Percentiles rank a stretch among this genome's conserved stretches.
phyloP scores from a whole-genome alignment of 352 stramenopile genomes.

The Phytopythium oedochilum region DNA sequence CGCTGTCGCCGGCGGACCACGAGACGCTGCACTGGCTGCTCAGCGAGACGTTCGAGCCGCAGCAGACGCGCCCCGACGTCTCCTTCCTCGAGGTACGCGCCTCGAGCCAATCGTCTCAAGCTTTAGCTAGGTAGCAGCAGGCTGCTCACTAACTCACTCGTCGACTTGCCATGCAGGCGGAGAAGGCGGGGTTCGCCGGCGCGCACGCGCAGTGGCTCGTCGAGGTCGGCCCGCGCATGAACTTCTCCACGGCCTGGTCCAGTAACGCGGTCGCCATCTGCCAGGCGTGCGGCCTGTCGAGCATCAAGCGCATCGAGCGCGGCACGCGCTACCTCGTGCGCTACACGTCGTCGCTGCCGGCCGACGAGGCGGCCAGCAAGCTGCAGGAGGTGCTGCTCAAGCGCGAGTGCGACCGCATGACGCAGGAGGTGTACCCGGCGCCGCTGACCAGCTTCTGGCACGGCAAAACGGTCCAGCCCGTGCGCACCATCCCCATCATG shows the following conservation, averaged over 20 bases:
- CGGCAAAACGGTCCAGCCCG: conserved; percentile 70
- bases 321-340: conserved; percentile 89
- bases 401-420: conserved; percentile 95
- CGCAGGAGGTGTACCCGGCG: conserved; percentile 93
- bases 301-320: conserved; percentile 93
- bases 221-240: conserved; percentile 97
- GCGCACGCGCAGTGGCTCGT: conserved; percentile 64
- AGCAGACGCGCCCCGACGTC: conserved; percentile 55
- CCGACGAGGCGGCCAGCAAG: conserved; percentile 28
- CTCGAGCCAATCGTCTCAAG: no score
- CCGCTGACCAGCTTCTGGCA: conserved; percentile 92
- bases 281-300: conserved; percentile 87
- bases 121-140: no score
- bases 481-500: conserved; percentile 94
- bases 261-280: conserved; percentile 98
- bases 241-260: conserved; percentile 97
- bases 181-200: conserved; percentile 6
- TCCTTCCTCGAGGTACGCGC: conserved; percentile 44
- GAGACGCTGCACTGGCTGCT: conserved; percentile 93
- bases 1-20: conserved; percentile 50
- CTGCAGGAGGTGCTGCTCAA: conserved; percentile 61
- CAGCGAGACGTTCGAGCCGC: conserved; percentile 95
- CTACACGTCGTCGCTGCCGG: conserved; percentile 33
- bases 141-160: no score
- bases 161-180: background rate